Conservation (phyloP, 805 yeast species). For the Nakazawaea wyomingensis region DNA sequence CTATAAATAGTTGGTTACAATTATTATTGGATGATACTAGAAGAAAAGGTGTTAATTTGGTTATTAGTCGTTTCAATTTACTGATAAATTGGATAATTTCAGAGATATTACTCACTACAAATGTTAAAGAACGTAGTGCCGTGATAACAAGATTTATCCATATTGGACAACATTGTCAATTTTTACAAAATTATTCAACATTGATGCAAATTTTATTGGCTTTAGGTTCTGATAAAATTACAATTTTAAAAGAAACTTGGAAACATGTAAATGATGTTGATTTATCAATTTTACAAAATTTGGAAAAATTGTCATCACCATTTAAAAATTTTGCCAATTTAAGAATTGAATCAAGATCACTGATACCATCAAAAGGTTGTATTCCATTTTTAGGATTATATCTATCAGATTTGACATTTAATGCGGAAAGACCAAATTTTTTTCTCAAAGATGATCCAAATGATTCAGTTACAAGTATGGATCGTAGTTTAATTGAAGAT, state of each 20-base stretch:
- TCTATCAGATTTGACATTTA: slow-evolving; percentile 74
- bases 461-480: slow-evolving; percentile 8
- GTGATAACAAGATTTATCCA: slow-evolving; percentile 85
- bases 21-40: slow-evolving; percentile 53
- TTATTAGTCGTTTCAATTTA: slow-evolving; percentile 79
- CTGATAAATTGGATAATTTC: slow-evolving; percentile 91
- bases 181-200: slow-evolving; percentile 78
- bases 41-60: slow-evolving; percentile 68
- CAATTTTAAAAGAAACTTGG: slow-evolving; percentile 68
- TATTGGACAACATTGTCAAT: slow-evolving; percentile 69
- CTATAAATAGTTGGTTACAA: slow-evolving; percentile 81
- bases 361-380: slow-evolving; percentile 66
- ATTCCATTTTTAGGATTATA: slow-evolving; percentile 89
- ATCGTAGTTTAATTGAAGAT: slow-evolving; percentile 8
- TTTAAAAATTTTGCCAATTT: slow-evolving; percentile 64
- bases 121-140: slow-evolving; percentile 52
- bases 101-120: slow-evolving; percentile 69
- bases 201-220: slow-evolving; percentile 85
- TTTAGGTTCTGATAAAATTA: slow-evolving; percentile 59
- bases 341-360: slow-evolving; percentile 55
- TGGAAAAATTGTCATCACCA: slow-evolving; percentile 73
- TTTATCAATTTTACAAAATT: slow-evolving; percentile 53
- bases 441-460: slow-evolving; percentile 22
- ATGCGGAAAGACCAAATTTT: slow-evolving; percentile 55
- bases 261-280: slow-evolving; percentile 67